Evolutionary conservation across 164 flowering plant species (phyloP).

Genomic region (Macadamia tetraphylla): DNA sequence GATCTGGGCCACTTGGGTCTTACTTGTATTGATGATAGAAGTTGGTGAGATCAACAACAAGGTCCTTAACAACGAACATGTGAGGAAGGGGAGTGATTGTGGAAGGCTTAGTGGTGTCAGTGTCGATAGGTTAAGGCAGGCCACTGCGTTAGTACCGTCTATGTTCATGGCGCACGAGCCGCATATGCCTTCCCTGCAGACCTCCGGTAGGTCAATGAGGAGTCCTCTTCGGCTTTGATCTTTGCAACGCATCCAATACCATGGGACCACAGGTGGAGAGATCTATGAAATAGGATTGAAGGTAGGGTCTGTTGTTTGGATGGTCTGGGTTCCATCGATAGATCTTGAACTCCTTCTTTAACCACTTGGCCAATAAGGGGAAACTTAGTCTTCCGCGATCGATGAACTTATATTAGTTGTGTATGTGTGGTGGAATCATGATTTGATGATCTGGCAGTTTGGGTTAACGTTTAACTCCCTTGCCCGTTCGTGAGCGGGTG

Average conservation of each 20-base stretch:
- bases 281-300: slow-evolving; percentile 57
- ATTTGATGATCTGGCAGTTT: too few species aligned
- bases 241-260: slow-evolving; percentile 80
- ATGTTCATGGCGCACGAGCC: slow-evolving; percentile 90
- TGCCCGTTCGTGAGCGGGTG: too few species aligned
- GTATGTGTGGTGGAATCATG: too few species aligned
- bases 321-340: slow-evolving; percentile 67
- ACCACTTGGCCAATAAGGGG: too few species aligned
- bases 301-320: slow-evolving; percentile 45
- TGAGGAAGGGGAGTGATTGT: slow-evolving; percentile 72
- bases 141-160: slow-evolving; percentile 77
- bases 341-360: slow-evolving; percentile 56
- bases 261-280: slow-evolving; percentile 68
- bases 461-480: too few species aligned
- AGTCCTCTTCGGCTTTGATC: slow-evolving; percentile 56
- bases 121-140: slow-evolving; percentile 65
- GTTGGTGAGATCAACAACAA: slow-evolving; percentile 66
- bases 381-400: too few species aligned
- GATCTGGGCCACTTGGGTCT: too few species aligned
- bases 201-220: slow-evolving; percentile 57
- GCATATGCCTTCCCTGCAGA: slow-evolving; percentile 83
- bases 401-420: too few species aligned
- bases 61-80: slow-evolving; percentile 73
- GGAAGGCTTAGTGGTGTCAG: slow-evolving; percentile 28
- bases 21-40: slow-evolving; percentile 59